Base-by-base conservation (phyloP, 2,329 filamentous ascomycete species). In the Apiospora rasikravindrae region DNA sequence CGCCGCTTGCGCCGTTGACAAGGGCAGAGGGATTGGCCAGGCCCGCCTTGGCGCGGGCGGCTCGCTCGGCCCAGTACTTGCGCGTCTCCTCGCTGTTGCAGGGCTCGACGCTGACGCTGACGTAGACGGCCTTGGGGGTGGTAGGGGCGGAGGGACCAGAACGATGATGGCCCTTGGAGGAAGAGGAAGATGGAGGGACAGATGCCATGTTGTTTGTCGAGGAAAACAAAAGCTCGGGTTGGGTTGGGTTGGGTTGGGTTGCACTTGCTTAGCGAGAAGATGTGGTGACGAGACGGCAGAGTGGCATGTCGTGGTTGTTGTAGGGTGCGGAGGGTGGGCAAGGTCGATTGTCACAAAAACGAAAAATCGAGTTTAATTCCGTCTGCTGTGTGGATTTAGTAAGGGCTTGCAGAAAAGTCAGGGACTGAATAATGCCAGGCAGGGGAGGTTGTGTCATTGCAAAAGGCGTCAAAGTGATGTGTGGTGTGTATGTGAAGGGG, bases 21-120 rank as follows among this genome's bases (percentile, higher is more conserved):
- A 40, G 57, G 57, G 33, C 57, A 40, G 57, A 64, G 4, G 57
- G 57, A 22, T 64, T 64, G 33, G 57, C 57, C 10, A 64, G 11
- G 10, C 57, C 57, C 22, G 57, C 57, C 33, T 64, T 64, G 57
- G 29, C 57, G 13, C 57, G 57, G 4, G 57, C 57, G 6, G 33
- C 57, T 40, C 57, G 57, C 19, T 64, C 57, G 57, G 57, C 57
- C 57, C 57, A 64, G 33, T 64, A 64, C 33, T 64, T 37, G 33
- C 57, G 57, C 19, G 57, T 64, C 19, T 64, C 57, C 57, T 64
- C 57, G 33, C 57, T 64, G 33, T 64, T 64, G 33, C 57, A 64
- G 33, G 57, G 57, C 33, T 64, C 57, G 57, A 64, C 57, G 33
- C 57, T 64, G 57, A 64, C 57, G 33, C 57, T 64, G 57, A 64